A percentile compares a stretch with the other conserved stretches of the same genome.
Conservation (phyloP, 2,329 filamentous ascomycete genomes). For the Talaromyces atroroseus region DNA sequence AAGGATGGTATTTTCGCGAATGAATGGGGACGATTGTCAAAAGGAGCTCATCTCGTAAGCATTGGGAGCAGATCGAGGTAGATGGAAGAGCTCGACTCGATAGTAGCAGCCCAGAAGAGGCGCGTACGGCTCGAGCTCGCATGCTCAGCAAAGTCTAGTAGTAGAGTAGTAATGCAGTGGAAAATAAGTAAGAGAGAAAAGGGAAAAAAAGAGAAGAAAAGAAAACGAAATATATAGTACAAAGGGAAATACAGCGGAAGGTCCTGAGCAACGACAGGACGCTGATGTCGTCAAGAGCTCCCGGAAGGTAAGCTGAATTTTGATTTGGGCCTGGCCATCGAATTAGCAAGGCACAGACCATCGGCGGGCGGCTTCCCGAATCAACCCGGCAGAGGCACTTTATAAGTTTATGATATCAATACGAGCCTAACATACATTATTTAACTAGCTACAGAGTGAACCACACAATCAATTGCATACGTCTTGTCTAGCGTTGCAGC, state of each 20-base stretch:
- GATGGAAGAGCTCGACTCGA: conserved; percentile 24
- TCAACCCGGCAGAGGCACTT: conserved; percentile 7
- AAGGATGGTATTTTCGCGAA: conserved; percentile 36
- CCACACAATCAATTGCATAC: background rate
- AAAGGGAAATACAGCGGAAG: background rate
- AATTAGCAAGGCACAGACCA: background rate
- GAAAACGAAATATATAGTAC: background rate
- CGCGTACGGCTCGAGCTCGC: conserved; percentile 34
- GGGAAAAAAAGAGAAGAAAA: background rate
- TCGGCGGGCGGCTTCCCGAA: conserved; percentile 1
- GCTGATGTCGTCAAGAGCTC: background rate
- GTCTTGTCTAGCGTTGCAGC: conserved; percentile 10
- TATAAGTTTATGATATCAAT: no score
- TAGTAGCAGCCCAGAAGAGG: conserved; percentile 32
- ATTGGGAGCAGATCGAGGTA: conserved; percentile 37
- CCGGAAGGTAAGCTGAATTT: background rate
- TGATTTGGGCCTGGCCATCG: background rate
- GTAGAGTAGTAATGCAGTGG: background rate
- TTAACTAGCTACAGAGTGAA: background rate
- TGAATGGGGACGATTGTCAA: conserved; percentile 20
- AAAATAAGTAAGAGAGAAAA: background rate
- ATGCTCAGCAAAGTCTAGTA: conserved; percentile 23
- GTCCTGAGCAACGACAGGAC: background rate
- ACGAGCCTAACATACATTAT: background rate
- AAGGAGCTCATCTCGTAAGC: conserved; percentile 32